Evolutionary conservation across 2,329 filamentous ascomycete genomes (phyloP).

Genomic region (Madurella mycetomatis): DNA sequence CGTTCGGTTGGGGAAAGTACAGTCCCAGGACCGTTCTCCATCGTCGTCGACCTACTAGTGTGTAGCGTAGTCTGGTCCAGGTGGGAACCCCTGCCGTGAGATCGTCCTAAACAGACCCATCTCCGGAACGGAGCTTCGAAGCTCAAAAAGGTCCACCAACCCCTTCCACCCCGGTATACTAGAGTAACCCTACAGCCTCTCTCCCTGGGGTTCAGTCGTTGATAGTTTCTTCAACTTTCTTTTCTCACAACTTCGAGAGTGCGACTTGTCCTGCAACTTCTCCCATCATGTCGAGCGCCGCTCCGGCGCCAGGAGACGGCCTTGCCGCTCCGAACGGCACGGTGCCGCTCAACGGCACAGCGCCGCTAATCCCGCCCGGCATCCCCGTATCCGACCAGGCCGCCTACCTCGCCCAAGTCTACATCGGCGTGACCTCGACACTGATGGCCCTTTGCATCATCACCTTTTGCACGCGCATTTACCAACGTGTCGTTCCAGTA

Average conservation of each 20-base stretch:
- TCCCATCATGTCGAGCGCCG: conserved; percentile 1
- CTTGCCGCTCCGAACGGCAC: not conserved
- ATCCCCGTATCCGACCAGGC: conserved; percentile 10
- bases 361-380: not conserved
- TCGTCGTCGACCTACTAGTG: too few species aligned
- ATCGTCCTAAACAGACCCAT: too few species aligned
- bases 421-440: conserved; percentile 15
- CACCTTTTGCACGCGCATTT: conserved; percentile 19
- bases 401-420: conserved; percentile 15
- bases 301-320: not conserved
- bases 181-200: too few species aligned
- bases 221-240: not conserved
- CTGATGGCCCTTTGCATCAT: conserved; percentile 14
- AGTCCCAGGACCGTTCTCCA: not conserved
- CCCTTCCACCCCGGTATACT: too few species aligned
- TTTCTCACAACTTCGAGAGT: too few species aligned
- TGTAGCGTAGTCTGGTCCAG: too few species aligned
- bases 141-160: too few species aligned
- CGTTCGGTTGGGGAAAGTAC: not conserved
- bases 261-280: not conserved
- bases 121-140: too few species aligned
- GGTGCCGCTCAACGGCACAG: too few species aligned
- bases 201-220: not conserved
- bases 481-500: conserved; percentile 19
- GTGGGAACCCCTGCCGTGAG: too few species aligned